Conservation (phyloP, 2,329 filamentous ascomycete genomes). For the Aspergillus chevalieri region DNA sequence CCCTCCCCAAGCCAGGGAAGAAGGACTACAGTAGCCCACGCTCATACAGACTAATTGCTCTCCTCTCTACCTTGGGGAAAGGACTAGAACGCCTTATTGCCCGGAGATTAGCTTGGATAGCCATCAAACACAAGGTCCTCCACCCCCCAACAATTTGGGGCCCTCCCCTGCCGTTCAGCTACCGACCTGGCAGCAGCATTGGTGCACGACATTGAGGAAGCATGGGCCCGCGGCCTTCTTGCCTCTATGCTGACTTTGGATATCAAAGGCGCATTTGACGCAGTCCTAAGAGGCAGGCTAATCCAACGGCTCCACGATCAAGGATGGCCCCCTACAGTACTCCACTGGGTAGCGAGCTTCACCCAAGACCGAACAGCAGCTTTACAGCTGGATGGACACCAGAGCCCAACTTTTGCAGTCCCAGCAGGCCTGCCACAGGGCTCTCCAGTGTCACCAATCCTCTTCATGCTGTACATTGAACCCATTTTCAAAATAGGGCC, state of each 20-base stretch:
- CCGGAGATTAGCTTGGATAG: not conserved
- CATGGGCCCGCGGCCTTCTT: not conserved
- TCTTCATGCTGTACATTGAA: conserved; percentile 1
- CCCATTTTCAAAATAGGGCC: not conserved
- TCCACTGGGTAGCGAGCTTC: not conserved
- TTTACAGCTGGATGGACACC: not conserved
- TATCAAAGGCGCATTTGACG: not conserved
- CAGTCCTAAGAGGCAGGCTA: not conserved
- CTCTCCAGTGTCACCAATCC: conserved; percentile 1
- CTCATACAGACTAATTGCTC: not conserved
- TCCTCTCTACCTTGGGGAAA: not conserved
- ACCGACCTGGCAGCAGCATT: not conserved
- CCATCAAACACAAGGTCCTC: not conserved
- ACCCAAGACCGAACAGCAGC: not conserved
- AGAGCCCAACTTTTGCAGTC: not conserved
- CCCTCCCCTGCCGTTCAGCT: not conserved
- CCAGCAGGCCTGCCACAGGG: not conserved
- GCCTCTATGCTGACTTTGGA: not conserved
- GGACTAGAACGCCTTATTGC: not conserved
- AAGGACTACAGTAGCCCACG: not conserved
- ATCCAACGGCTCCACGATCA: not conserved
- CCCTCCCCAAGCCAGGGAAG: not conserved
- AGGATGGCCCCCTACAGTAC: not conserved
- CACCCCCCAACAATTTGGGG: not conserved
- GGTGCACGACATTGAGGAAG: not conserved